phyloP scores from a whole-genome alignment of 257 asterid species.

The Thymus quinquecostatus region DNA sequence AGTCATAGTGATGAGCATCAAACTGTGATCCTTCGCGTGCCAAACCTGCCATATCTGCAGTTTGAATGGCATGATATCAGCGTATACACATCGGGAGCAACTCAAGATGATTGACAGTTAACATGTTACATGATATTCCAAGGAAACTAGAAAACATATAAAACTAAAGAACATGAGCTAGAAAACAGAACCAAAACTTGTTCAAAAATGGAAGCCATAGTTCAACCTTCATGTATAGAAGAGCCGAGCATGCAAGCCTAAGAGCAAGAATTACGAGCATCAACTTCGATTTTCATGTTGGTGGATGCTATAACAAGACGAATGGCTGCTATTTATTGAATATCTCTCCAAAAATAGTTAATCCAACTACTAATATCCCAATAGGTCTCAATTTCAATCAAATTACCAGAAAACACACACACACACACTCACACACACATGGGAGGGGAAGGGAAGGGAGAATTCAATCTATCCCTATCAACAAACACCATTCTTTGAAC shows the following conservation, averaged over 20 bases:
- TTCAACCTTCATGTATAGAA: constrained; percentile 32
- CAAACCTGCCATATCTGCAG: constrained; percentile 55
- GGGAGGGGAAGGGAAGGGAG: no score
- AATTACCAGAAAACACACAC: not conserved
- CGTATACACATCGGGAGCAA: not conserved
- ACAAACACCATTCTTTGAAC: not conserved
- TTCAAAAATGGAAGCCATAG: constrained; percentile 26
- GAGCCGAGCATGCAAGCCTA: constrained; percentile 50
- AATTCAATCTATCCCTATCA: no score
- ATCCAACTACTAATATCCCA: not conserved
- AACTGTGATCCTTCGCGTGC: constrained; percentile 60
- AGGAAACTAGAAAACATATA: not conserved
- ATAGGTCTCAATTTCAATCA: not conserved
- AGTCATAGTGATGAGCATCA: constrained; percentile 51
- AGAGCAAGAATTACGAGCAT: constrained; percentile 37
- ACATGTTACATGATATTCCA: no score
- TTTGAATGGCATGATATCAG: constrained; percentile 15
- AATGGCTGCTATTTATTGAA: constrained; percentile 19
- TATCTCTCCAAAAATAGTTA: constrained; percentile 15
- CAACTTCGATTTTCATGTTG: constrained; percentile 37
- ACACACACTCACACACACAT: no score
- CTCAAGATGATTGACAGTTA: not conserved
- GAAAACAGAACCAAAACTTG: not conserved
- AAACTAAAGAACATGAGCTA: not conserved
- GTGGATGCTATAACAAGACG: not conserved